These are phyloP conservation scores for Myriosclerotinia scirpicola DNA, from an alignment of 2,329 filamentous ascomycete genomes.

Conservation along the genomic window DNA sequence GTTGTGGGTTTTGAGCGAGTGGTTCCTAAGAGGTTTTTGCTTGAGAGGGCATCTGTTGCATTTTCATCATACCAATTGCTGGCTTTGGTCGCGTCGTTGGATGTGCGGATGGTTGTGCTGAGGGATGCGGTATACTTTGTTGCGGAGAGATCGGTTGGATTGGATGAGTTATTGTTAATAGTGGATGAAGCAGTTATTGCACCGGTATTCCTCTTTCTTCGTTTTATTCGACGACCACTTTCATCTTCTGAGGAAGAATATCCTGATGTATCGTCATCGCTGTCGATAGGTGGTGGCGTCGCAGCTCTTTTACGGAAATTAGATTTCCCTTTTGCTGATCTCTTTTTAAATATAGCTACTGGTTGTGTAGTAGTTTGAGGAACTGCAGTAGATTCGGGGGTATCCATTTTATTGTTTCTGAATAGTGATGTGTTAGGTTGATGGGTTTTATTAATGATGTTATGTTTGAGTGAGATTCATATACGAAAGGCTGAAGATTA, in stretches of 20 bases:
- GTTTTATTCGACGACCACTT: slow-evolving; percentile 73
- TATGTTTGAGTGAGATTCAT: not conserved
- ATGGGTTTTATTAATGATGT: not conserved
- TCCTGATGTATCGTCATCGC: slow-evolving; percentile 50
- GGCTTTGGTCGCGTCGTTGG: slow-evolving; percentile 86
- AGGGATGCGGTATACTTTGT: slow-evolving; percentile 62
- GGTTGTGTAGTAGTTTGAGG: slow-evolving; percentile 24
- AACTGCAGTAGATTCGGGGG: not conserved
- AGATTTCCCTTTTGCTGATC: slow-evolving; percentile 71
- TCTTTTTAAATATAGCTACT: slow-evolving; percentile 80
- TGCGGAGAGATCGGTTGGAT: slow-evolving; percentile 48
- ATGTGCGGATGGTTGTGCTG: slow-evolving; percentile 59
- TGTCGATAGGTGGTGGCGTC: slow-evolving; percentile 67
- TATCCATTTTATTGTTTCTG: slow-evolving; percentile 17
- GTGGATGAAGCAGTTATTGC: slow-evolving; percentile 65
- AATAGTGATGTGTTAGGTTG: not conserved
- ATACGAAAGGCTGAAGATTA: slow-evolving; percentile 11
- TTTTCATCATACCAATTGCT: slow-evolving; percentile 87
- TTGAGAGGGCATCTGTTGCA: slow-evolving; percentile 42
- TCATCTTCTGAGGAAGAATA: slow-evolving; percentile 77
- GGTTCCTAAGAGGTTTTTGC: slow-evolving; percentile 59
- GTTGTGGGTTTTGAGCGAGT: slow-evolving; percentile 46
- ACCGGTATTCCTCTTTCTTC: slow-evolving; percentile 67
- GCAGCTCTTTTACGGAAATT: slow-evolving; percentile 79
- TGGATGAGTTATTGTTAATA: slow-evolving; percentile 43